Base-by-base conservation (phyloP, 257 asterid genomes). In the Solanum bulbocastanum region DNA sequence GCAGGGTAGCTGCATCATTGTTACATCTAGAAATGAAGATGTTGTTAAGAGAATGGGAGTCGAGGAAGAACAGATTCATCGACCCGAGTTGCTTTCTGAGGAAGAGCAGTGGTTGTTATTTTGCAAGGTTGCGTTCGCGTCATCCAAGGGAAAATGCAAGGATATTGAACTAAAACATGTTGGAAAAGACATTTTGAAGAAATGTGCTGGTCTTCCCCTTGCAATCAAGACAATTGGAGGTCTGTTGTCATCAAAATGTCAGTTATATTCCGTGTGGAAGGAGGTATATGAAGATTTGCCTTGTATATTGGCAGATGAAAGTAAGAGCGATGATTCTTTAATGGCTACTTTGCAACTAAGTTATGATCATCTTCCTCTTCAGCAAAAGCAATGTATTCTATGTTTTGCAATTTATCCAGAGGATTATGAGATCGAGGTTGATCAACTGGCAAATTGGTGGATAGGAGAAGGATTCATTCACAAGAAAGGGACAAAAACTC, bases 181-280 rank as follows among this genome's bases (percentile, higher is more conserved):
- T 39, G 90, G 90, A 15, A 66, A 62, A 25, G 62, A 66, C 74
- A 88, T 88, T 46, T 87, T 88, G 37, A 8, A 9, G 7, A 90
- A 86, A 86, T 90, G 92, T 82, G 46, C 60, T 16, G 89, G 88
- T 16, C 90, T 90, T 86, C 90, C 92, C 3, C 5, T 88, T 2
- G 90, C 92, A 68, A 88, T 90, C 88, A 90, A 90, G 86, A 52
- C 86, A 35, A 75, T 87, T 23, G 92, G 89, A 33, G 90, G 90
- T 30, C 15, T 88, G 32, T 42, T 90, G 9, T 72, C 85, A 46
- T 74, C 37, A 0, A 35, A 58, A 1, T 5, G 18, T 35, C 72
- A 16, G 33, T 14, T n/a, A 8, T 5, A 11, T 10, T 3, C 9
- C 5, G 46, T 6, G 39, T 90, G 92, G 89, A 25, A 20, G 14